Percentiles rank a stretch among this genome's conserved stretches.
These are phyloP conservation scores for Benincasa hispida DNA, from an alignment of 306 rosid genomes.

Conservation along the genomic window DNA sequence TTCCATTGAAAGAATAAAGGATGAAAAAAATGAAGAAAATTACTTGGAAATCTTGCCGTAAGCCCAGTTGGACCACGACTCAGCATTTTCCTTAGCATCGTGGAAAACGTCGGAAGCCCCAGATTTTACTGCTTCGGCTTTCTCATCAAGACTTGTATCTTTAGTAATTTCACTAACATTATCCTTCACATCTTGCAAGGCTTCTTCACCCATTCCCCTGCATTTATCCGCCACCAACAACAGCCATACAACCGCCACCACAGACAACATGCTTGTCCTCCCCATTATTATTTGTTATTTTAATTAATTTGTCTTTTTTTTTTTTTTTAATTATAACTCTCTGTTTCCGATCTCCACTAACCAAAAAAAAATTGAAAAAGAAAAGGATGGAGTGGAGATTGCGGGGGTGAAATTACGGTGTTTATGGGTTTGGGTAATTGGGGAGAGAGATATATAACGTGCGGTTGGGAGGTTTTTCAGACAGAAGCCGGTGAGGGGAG, in stretches of 20 bases:
- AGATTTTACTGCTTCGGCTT: neutral
- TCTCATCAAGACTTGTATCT: neutral
- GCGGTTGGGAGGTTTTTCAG: slow-evolving; percentile 1
- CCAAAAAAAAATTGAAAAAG: too few species aligned
- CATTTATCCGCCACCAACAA: slow-evolving; percentile 13
- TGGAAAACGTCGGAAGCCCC: neutral
- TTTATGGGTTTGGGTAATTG: neutral
- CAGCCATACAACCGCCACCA: slow-evolving; percentile 8
- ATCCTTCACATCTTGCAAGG: neutral
- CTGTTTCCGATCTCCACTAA: neutral
- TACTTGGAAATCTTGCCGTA: slow-evolving; percentile 26
- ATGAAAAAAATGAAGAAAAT: neutral
- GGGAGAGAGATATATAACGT: too few species aligned
- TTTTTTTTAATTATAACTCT: too few species aligned
- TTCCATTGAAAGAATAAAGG: too few species aligned
- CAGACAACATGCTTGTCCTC: neutral
- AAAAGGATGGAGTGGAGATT: neutral
- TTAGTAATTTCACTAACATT: neutral
- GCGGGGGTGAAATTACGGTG: neutral
- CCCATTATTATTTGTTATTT: neutral
- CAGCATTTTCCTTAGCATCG: slow-evolving; percentile 11
- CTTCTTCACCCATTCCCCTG: slow-evolving; percentile 14
- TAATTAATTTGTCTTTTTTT: too few species aligned
- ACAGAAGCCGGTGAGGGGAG: neutral
- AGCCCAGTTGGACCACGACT: slow-evolving; percentile 20